Base-by-base conservation (phyloP, 192 early-diverging fungal genomes). In the Coemansia sp. region DNA sequence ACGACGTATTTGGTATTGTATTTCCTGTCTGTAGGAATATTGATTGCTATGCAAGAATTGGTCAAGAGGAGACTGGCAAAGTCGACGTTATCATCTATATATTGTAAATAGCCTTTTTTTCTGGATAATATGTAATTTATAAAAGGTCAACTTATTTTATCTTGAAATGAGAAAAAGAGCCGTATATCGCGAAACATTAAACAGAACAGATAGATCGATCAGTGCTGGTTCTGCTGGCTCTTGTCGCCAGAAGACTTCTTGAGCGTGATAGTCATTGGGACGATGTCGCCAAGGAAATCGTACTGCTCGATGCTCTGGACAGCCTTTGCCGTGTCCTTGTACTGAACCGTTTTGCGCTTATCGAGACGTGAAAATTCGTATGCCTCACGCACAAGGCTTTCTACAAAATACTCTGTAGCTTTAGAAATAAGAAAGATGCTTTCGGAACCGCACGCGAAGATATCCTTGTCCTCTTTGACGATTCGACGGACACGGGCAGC, bases 401-500 rank as follows among this genome's bases (percentile, higher is more conserved):
- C 89, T 58, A 89, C 73, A 64, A 92, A 92, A 29, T 86, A 65
- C 81, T 92, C 90, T 58, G 90, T 87, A 18, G 90, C 89, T 25
- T 83, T 68, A 10, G 85, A 83, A 34, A 92, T 86, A 56, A 88
- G 65, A 42, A 88, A 88, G 23, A 87, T 81, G 13, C 87, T 85
- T 31, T 92, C 90, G 12, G 87, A 75, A 51, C 86, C 88, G 71
- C 87, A 86, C 23, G 86, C 79, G 33, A 76, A 79, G 2, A 92
- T 83, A 58, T 92, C 90, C 70, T 87, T 87, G 69, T 92, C 90
- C 62, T 89, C 86, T 62, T 90, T 92, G 67, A 92, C 87, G 61
- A 92, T 89, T 16, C 88, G 81, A 43, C 87, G 85, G 31, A 90
- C 84, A 57, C 90, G 82, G 18, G 90, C 88, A 8, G 85, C 75